Conservation (phyloP, 306 rosid genomes). For the Casuarina cunninghamiana region DNA sequence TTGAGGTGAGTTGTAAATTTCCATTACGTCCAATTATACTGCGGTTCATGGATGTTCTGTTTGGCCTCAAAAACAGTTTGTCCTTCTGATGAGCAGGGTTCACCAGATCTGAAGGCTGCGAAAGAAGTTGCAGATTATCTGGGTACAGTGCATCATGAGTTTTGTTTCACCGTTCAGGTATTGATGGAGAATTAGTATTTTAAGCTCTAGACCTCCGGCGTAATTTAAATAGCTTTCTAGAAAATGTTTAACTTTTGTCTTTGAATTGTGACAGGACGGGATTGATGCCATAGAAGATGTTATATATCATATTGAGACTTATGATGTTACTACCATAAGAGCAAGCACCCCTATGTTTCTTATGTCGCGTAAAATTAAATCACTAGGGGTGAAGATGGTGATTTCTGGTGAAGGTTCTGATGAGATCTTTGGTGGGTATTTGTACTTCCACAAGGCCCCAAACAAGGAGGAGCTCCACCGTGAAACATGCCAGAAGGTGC, state of each 20-base stretch:
- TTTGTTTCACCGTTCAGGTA: slow-evolving; percentile 87
- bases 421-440: slow-evolving; percentile 91
- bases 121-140: slow-evolving; percentile 89
- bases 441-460: slow-evolving; percentile 99
- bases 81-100: slow-evolving; percentile 56
- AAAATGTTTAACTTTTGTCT: slow-evolving; percentile 4
- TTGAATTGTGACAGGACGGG: slow-evolving; percentile 61
- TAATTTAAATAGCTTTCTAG: neutral
- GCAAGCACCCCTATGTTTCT: slow-evolving; percentile 99
- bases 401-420: slow-evolving; percentile 98
- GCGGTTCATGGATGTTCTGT: neutral
- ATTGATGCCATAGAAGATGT: slow-evolving; percentile 97
- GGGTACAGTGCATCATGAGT: slow-evolving; percentile 94
- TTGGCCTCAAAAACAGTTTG: slow-evolving; percentile 8
- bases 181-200: neutral
- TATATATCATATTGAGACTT: slow-evolving; percentile 87
- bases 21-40: neutral
- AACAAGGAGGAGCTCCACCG: slow-evolving; percentile 91
- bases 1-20: slow-evolving; percentile 52
- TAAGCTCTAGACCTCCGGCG: neutral
- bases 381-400: slow-evolving; percentile 94
- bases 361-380: slow-evolving; percentile 92
- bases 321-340: slow-evolving; percentile 93
- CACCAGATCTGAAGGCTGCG: slow-evolving; percentile 97
- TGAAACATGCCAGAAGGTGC: slow-evolving; percentile 94